Percentiles rank a stretch among this genome's conserved stretches.
Conservation (phyloP, 768 basidiomycete species). For the Termitomyces sp. region DNA sequence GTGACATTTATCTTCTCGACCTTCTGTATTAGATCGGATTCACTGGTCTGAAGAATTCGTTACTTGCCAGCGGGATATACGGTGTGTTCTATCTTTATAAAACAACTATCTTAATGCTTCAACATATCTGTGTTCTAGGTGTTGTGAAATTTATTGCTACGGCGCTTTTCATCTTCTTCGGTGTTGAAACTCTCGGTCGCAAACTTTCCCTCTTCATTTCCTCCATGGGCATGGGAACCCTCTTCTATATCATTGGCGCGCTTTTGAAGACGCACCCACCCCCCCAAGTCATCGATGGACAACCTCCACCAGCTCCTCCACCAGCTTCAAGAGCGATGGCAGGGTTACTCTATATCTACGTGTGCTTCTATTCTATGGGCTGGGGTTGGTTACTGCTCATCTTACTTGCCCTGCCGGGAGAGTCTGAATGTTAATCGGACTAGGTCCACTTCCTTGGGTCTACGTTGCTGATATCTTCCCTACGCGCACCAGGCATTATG, state of each 20-base stretch:
- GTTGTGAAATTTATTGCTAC: slow-evolving; percentile 68
- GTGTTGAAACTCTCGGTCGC: slow-evolving; percentile 65
- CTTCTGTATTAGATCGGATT: slow-evolving; percentile 49
- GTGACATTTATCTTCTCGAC: neutral
- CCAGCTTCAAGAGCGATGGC: slow-evolving; percentile 77
- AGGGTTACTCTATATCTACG: slow-evolving; percentile 80
- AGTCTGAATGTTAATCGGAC: slow-evolving; percentile 46
- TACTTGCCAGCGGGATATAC: slow-evolving; percentile 72
- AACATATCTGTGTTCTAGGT: slow-evolving; percentile 14
- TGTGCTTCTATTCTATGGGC: slow-evolving; percentile 84
- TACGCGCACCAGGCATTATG: slow-evolving; percentile 78
- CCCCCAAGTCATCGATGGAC: slow-evolving; percentile 20
- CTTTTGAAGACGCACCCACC: slow-evolving; percentile 76
- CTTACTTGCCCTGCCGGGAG: neutral
- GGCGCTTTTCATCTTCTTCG: slow-evolving; percentile 57
- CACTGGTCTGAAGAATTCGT: slow-evolving; percentile 46
- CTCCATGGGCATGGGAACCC: slow-evolving; percentile 71
- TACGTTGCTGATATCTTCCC: slow-evolving; percentile 85
- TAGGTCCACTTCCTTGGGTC: slow-evolving; percentile 59
- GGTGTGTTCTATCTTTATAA: slow-evolving; percentile 14
- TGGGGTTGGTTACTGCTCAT: slow-evolving; percentile 44
- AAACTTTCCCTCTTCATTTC: slow-evolving; percentile 68
- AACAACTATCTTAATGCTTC: no score
- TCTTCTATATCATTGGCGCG: slow-evolving; percentile 85
- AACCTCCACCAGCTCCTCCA: slow-evolving; percentile 24